Evolutionary conservation across 495 filamentous ascomycete genomes (phyloP).

Genomic region (Geopyxis carbonaria): DNA sequence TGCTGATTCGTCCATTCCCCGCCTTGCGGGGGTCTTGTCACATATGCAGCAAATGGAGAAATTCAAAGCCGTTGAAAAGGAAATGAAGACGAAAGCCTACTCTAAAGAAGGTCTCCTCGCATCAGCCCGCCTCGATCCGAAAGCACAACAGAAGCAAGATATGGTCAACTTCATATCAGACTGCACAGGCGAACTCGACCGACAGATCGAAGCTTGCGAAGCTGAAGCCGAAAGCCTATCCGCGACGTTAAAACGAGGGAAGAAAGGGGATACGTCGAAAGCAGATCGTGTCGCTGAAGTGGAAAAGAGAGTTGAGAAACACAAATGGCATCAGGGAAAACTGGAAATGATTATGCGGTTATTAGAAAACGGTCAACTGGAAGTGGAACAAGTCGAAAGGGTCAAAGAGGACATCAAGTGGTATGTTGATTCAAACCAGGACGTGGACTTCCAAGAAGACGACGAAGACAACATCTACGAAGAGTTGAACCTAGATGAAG

Average conservation of each 20-base stretch:
- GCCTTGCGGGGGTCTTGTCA: constrained; percentile 19
- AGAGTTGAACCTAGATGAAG: constrained; percentile 78
- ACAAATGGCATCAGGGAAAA: constrained; percentile 92
- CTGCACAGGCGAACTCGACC: constrained; percentile 86
- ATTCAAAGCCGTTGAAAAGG: constrained; percentile 99
- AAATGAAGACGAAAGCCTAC: constrained; percentile 99
- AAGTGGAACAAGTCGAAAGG: constrained; percentile 65
- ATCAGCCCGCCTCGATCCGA: constrained; percentile 82
- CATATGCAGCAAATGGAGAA: constrained; percentile 86
- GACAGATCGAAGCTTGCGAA: constrained; percentile 80
- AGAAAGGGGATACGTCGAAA: constrained; percentile 54
- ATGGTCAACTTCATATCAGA: constrained; percentile 62
- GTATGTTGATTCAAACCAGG: constrained; percentile 81
- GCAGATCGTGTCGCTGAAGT: constrained; percentile 77
- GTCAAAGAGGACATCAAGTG: constrained; percentile 84
- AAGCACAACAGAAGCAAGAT: constrained; percentile 82
- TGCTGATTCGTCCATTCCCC: constrained; percentile 23
- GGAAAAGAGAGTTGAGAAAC: constrained; percentile 64
- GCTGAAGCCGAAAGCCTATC: constrained; percentile 77
- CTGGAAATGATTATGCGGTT: constrained; percentile 79
- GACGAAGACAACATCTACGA: constrained; percentile 85
- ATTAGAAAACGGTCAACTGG: constrained; percentile 80
- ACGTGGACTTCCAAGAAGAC: constrained; percentile 76
- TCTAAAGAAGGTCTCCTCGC: constrained; percentile 91
- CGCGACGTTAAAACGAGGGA: constrained; percentile 82